Percentiles rank a stretch among this genome's conserved stretches.
phyloP scores from a whole-genome alignment of 495 filamentous ascomycete species.

The Aspergillus incahuasiensis region DNA sequence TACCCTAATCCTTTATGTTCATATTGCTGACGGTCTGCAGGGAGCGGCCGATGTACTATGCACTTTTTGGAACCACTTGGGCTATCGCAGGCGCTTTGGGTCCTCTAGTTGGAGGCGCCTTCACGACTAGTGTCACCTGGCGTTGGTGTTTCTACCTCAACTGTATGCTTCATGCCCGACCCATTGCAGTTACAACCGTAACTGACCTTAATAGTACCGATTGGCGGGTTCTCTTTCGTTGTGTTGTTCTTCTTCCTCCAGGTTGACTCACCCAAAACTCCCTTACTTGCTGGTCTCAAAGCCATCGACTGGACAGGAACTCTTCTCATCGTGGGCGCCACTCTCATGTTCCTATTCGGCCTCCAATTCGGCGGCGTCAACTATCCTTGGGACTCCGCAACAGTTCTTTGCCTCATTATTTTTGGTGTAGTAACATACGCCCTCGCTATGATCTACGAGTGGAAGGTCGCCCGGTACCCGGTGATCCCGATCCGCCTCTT shows the following conservation, averaged over 20 bases:
- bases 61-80: constrained; percentile 66
- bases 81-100: constrained; percentile 69
- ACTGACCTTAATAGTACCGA: constrained; percentile 47
- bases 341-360: constrained; percentile 77
- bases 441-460: constrained; percentile 65
- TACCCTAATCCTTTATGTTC: background rate
- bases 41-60: constrained; percentile 59
- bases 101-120: constrained; percentile 71
- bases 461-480: constrained; percentile 68
- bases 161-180: constrained; percentile 31
- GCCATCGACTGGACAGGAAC: constrained; percentile 75
- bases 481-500: constrained; percentile 74
- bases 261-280: constrained; percentile 70
- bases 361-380: constrained; percentile 72
- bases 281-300: constrained; percentile 62
- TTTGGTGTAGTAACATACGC: constrained; percentile 62
- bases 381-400: constrained; percentile 71
- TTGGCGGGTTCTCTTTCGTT: constrained; percentile 64
- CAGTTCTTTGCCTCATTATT: constrained; percentile 72
- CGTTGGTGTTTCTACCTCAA: constrained; percentile 65
- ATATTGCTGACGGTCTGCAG: constrained; percentile 28
- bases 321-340: constrained; percentile 65
- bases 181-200: background rate
- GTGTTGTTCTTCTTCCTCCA: constrained; percentile 68
- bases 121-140: constrained; percentile 61